These are phyloP conservation scores for Zygosaccharomyces siamensis DNA, from an alignment of 805 yeast genomes.

Conservation along the genomic window DNA sequence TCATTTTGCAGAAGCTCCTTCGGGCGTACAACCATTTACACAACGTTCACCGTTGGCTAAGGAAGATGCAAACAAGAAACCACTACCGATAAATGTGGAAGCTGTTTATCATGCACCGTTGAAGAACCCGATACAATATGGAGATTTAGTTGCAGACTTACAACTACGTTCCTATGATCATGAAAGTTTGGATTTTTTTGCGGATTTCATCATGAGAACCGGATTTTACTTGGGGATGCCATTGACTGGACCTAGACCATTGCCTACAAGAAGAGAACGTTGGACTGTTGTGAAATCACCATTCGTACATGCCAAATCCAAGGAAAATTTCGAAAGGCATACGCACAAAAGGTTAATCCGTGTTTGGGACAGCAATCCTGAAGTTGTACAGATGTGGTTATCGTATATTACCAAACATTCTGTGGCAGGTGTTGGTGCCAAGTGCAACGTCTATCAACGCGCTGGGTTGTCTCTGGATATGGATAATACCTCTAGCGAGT, in stretches of 20 bases:
- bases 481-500: constrained; percentile 1
- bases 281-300: constrained; percentile 95
- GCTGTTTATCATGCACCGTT: constrained; percentile 78
- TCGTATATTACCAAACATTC: constrained; percentile 73
- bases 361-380: constrained; percentile 82
- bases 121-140: constrained; percentile 59
- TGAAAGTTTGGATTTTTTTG: constrained; percentile 64
- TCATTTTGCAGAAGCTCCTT: not conserved
- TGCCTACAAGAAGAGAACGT: constrained; percentile 68
- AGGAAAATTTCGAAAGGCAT: constrained; percentile 87
- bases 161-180: constrained; percentile 67
- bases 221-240: constrained; percentile 91
- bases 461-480: constrained; percentile 43
- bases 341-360: constrained; percentile 71
- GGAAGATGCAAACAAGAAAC: constrained; percentile 35
- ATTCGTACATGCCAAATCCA: constrained; percentile 88
- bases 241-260: constrained; percentile 63
- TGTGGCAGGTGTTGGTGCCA: constrained; percentile 76
- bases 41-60: constrained; percentile 2
- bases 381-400: constrained; percentile 75
- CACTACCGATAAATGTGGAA: constrained; percentile 81
- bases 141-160: constrained; percentile 73
- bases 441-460: constrained; percentile 57
- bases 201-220: constrained; percentile 83
- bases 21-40: not conserved